Conservation (phyloP, 2,329 filamentous ascomycete species). For the Chalara sp. region DNA sequence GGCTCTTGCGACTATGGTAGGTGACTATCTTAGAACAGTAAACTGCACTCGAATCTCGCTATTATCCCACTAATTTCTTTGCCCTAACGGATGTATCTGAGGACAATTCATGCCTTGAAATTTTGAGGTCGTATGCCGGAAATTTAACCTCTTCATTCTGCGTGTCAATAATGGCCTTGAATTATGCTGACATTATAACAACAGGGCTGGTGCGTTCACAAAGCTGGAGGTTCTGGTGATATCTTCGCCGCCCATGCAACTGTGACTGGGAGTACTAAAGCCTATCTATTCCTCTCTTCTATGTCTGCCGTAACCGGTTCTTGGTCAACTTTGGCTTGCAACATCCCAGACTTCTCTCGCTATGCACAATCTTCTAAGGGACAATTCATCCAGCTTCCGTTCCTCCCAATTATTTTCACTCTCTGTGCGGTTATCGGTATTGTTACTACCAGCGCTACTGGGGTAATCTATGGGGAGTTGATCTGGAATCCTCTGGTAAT, state of each 20-base stretch:
- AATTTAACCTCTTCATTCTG: no score
- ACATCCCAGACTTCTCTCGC: constrained; percentile 30
- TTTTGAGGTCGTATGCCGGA: no score
- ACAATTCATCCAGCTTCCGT: constrained; percentile 33
- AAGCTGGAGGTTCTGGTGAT: constrained; percentile 37
- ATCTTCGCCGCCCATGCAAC: constrained; percentile 20
- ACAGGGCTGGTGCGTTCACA: constrained; percentile 49
- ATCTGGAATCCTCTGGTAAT: constrained; percentile 45
- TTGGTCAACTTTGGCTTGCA: constrained; percentile 27
- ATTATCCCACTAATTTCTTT: no score
- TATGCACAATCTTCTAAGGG: constrained; percentile 20
- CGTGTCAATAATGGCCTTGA: no score
- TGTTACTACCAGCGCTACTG: constrained; percentile 47
- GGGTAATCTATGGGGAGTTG: constrained; percentile 43
- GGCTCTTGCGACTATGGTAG: constrained; percentile 50
- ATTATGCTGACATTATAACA: no score
- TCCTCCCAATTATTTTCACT: constrained; percentile 25
- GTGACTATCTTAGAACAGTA: no score
- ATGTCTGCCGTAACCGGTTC: constrained; percentile 26
- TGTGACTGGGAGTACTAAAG: constrained; percentile 20
- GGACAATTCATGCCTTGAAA: no score
- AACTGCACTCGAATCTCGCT: no score
- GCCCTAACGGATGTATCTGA: no score
- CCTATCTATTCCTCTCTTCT: constrained; percentile 22
- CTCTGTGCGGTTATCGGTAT: constrained; percentile 39